Conservation (phyloP, 768 basidiomycete genomes). For the Gautieria morchelliformis region DNA sequence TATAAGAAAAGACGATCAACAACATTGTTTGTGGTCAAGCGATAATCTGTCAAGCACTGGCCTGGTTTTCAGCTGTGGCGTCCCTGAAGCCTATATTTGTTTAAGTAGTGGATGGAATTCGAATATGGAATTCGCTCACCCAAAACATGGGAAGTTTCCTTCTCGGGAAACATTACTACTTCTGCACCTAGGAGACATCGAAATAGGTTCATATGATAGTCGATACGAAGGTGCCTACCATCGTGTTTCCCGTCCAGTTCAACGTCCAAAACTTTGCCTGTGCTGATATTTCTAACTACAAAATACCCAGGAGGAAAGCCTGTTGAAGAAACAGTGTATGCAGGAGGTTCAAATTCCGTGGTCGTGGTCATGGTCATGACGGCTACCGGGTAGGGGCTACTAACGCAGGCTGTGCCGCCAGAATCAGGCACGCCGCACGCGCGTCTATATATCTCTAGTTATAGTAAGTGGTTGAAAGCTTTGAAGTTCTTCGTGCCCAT, state of each 20-base stretch:
- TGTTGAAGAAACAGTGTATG: constrained; percentile 3
- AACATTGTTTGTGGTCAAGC: background rate
- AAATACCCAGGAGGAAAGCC: constrained; percentile 48
- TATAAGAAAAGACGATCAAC: background rate
- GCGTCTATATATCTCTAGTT: too few relatives aligned
- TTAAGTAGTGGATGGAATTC: background rate
- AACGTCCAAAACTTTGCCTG: constrained; percentile 50
- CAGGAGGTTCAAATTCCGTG: constrained; percentile 1
- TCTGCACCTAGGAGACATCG: constrained; percentile 25
- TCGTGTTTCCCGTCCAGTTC: constrained; percentile 43
- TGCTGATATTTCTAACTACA: constrained; percentile 45
- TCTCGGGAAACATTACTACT: constrained; percentile 60
- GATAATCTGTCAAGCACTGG: constrained; percentile 15
- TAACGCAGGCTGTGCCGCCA: background rate
- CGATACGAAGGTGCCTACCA: constrained; percentile 19
- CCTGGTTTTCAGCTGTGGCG: constrained; percentile 70
- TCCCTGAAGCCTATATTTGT: constrained; percentile 45
- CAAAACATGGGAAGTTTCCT: constrained; percentile 71
- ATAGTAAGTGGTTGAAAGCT: too few relatives aligned
- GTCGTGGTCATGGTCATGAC: background rate
- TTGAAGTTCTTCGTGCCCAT: too few relatives aligned
- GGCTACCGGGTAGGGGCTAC: background rate
- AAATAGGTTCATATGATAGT: background rate
- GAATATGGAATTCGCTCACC: constrained; percentile 28
- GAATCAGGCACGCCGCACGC: background rate